Base-by-base conservation (phyloP, 139 green algal species). In the Trebouxia sp. region DNA sequence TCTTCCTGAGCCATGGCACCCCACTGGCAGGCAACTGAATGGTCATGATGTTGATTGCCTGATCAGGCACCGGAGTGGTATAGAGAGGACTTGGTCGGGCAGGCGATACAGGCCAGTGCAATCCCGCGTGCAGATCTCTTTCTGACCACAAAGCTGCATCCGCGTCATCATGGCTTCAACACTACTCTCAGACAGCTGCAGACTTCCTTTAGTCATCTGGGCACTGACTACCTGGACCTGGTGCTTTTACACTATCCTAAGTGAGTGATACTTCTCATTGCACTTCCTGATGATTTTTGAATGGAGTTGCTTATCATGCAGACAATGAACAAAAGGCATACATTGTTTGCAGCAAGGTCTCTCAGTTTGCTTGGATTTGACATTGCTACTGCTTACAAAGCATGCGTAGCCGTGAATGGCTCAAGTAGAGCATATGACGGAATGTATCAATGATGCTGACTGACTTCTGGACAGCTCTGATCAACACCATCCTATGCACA, bases 131-230 rank as follows among this genome's bases (percentile, higher is more conserved):
- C 86, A n/a, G 37, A 91, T 32, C 48, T 96, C 1, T 97, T 97
- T 67, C 74, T 97, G n/a, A 94, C 91, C 43, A 89, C 87, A 84
- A 97, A 97, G 84, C 55, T 97, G 15, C 93, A 97, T 79, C 93
- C 94, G 0, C 69, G 89, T 7, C 78, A 97, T 62, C 82, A 90
- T 11, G 94, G 93, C 12, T 91, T 88, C 67, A 79, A 89, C 8
- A 45, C 14, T 24, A 91, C 90, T 22, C 65, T 82, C n/a, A 20
- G 30, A 26, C 77, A 82, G 28, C 30, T 81, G 2, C 32, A 74
- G 5, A 37, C 74, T 39, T 74, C 82, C 22, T 79, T 94, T 24
- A 28, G 42, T 22, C 86, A 97, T 58, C 84, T 97, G 51, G 47
- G 67, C 20, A 91, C 81, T 6, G 35, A 66, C 45, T 94, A 95